Base-by-base conservation (phyloP, 352 stramenopile species). In the Phytophthora pistaciae region DNA sequence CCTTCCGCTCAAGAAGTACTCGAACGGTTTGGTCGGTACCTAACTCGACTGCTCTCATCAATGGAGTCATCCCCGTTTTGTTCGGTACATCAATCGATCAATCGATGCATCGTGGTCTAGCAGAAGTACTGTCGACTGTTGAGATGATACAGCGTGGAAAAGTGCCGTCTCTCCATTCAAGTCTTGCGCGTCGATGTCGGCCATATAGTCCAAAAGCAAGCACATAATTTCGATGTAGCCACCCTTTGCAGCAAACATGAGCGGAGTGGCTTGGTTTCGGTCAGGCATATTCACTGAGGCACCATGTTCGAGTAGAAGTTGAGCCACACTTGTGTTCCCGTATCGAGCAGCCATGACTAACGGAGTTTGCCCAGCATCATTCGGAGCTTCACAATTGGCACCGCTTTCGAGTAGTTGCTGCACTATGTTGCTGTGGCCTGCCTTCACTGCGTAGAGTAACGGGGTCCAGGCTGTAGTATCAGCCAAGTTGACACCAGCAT, bases 1-100 rank as follows among this genome's bases (percentile, higher is more conserved):
- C 54, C 5, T 46, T 27, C 9, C 31, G 29, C n/a, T 31, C n/a
- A 16, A 49, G 31, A 14, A 60, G 54, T 4, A 36, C 31, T 23
- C 13, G 5, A 11, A 60, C 4, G 3, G 33, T n/a, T n/a, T n/a
- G 2, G 10, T 27, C 11, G 31, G 27, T 20, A 27, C 54, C 54
- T 60, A 18, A 9, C 5, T 48, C 27, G 36, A 31, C 31, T n/a
- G 54, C 54, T 46, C 31, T 46, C 54, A 60, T 60, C 29, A 60
- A 46, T 10, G 54, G 9, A 3, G 54, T 60, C 10, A 46, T 8
- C 54, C 18, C 54, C 29, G 46, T 48, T 10, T 46, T 29, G 27
- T 60, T 60, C 8, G 27, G 8, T n/a, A 60, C 10, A 9, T 48
- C 29, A n/a, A 42, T 18, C 31, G 29, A 9, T 48, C 29, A n/a